A percentile compares a stretch with the other conserved stretches of the same genome.
These are phyloP conservation scores for Rubia peregrina DNA, from an alignment of 305 asterid genomes.

Conservation along the genomic window DNA sequence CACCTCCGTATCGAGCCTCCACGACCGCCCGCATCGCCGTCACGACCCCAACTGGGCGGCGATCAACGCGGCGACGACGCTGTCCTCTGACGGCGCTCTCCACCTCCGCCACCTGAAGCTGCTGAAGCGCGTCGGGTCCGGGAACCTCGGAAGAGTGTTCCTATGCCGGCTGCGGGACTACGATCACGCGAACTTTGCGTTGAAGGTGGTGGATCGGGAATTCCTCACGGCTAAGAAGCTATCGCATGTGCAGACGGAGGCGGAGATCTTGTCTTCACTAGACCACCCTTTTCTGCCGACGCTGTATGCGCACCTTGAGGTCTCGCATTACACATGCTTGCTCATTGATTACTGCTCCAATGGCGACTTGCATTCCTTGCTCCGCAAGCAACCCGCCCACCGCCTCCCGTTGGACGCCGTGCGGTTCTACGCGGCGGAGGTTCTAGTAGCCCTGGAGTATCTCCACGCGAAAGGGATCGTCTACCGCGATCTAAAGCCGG, in stretches of 20 bases:
- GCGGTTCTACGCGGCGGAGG: slow-evolving; percentile 66
- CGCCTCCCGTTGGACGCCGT: slow-evolving; percentile 47
- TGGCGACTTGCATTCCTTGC: slow-evolving; percentile 78
- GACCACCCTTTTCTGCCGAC: slow-evolving; percentile 93
- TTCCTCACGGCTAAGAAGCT: slow-evolving; percentile 51
- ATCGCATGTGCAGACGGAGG: slow-evolving; percentile 63
- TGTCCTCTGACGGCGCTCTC: slow-evolving; percentile 65
- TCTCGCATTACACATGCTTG: slow-evolving; percentile 75
- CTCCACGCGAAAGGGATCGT: slow-evolving; percentile 69
- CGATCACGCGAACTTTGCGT: slow-evolving; percentile 74
- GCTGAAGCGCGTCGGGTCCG: slow-evolving; percentile 69
- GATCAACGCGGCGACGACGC: slow-evolving; percentile 49
- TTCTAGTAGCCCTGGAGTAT: slow-evolving; percentile 64
- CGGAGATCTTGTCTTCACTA: slow-evolving; percentile 50
- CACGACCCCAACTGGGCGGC: slow-evolving; percentile 71
- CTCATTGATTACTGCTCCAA: slow-evolving; percentile 78
- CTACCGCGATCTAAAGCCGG: slow-evolving; percentile 82
- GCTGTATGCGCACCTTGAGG: slow-evolving; percentile 70
- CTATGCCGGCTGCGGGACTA: slow-evolving; percentile 72
- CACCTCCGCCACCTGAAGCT: slow-evolving; percentile 87
- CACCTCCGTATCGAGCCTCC: slow-evolving; percentile 40
- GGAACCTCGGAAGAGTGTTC: slow-evolving; percentile 88
- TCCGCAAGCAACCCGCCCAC: slow-evolving; percentile 48
- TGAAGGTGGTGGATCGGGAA: slow-evolving; percentile 77
- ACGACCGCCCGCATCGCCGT: slow-evolving; percentile 52